Evolutionary conservation across 768 basidiomycete genomes (phyloP), one percentile per base, ranked within the genome.

Genomic region (Russula olivacea): DNA sequence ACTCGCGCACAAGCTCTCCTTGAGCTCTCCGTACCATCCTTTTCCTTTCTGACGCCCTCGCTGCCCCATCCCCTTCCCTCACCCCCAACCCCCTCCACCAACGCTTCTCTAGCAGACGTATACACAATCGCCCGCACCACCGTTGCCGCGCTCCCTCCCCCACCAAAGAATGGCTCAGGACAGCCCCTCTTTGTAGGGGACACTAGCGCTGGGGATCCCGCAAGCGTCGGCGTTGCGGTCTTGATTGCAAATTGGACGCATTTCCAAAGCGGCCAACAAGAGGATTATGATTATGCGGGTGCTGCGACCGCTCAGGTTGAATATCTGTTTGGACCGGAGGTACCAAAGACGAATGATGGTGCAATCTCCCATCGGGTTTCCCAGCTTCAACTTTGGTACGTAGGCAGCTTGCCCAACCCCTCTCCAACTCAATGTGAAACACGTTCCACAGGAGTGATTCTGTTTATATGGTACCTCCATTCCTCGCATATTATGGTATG

Each of bases 391-490:
- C 78, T 91, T 12, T 92, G 89, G 88, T 87, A 61, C 56, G 79
- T 41, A 17, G 40, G 40, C 19, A 9, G 19, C 41, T 19, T 43
- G 11, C 12, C 8, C 1, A 32, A 32, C 8, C 32, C 1, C 32
- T 32, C 32, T 32, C 32, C 12, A 12, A 12, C 36, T 11, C 6
- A n/a, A 28, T 4, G 21, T 48, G 2, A 12, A 19, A 41, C 9
- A 10, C 21, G 28, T 30, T 11, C 21, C 4, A 14, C 59, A 90
- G 89, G 89, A 83, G 83, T 57, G 91, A 93, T 71, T 92, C 80
- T 57, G 80, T 89, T 15, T 92, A 86, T 71, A 92, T 92, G 91
- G 87, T 87, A 0, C 91, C 91, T 1, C 89, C 91, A 0, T 95
- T 93, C 72, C 74, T 94, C 11, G 90, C 92, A 0, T 93, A 91